These are phyloP conservation scores for Hypsizygus marmoreus DNA, from an alignment of 768 basidiomycete species.

Conservation along the genomic window DNA sequence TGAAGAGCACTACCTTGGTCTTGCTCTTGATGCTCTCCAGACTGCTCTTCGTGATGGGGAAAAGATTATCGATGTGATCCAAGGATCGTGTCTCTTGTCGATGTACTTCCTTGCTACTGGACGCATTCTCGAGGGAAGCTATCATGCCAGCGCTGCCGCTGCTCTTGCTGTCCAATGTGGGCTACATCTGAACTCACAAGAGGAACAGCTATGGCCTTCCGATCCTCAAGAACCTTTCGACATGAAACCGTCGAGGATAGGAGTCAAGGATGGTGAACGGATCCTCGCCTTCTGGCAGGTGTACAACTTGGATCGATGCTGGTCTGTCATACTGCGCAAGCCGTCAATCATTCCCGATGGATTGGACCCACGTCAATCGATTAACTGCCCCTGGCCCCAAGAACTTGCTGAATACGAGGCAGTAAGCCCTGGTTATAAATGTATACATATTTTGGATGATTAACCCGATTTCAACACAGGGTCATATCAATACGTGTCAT, in stretches of 20 bases:
- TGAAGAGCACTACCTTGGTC: slow-evolving; percentile 70
- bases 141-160: slow-evolving; percentile 74
- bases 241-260: slow-evolving; percentile 58
- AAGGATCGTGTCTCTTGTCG: slow-evolving; percentile 74
- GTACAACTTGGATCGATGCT: slow-evolving; percentile 77
- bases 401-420: slow-evolving; percentile 70
- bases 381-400: slow-evolving; percentile 79
- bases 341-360: slow-evolving; percentile 69
- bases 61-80: slow-evolving; percentile 69
- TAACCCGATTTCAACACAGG: slow-evolving; percentile 39
- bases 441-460: slow-evolving; percentile 4
- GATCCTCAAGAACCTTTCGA: slow-evolving; percentile 40
- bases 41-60: slow-evolving; percentile 60
- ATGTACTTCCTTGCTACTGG: slow-evolving; percentile 79
- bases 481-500: slow-evolving; percentile 51
- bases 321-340: slow-evolving; percentile 74
- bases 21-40: slow-evolving; percentile 61
- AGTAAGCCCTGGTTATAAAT: slow-evolving; percentile 40
- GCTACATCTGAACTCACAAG: slow-evolving; percentile 49
- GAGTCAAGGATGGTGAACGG: slow-evolving; percentile 67
- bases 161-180: slow-evolving; percentile 74
- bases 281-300: slow-evolving; percentile 84
- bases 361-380: slow-evolving; percentile 54
- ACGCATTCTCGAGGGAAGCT: slow-evolving; percentile 74
- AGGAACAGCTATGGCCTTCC: slow-evolving; percentile 36